Conservation (phyloP, 179 eudicot genomes). For the Silene coronaria region DNA sequence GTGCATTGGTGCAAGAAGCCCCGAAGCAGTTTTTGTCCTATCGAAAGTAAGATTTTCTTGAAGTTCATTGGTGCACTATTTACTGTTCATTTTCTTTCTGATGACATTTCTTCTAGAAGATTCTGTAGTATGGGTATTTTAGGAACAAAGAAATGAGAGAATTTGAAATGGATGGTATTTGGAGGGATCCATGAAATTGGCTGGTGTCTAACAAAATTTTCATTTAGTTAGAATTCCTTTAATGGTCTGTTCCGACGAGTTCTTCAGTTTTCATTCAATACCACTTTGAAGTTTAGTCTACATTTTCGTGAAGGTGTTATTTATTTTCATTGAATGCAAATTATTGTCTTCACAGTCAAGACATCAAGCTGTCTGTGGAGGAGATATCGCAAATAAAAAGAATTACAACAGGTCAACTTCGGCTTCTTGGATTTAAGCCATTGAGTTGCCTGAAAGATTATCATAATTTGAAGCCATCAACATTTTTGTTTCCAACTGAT, state of each 20-base stretch:
- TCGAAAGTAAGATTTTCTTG: conserved; percentile 49
- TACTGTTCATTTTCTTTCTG: background rate
- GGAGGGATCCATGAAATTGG: background rate
- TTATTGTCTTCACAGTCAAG: conserved; percentile 47
- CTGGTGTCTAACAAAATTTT: background rate
- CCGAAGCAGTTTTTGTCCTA: conserved; percentile 64
- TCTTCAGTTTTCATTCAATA: background rate
- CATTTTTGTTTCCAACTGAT: conserved; percentile 86
- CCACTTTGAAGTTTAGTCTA: background rate
- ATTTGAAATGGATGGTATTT: background rate
- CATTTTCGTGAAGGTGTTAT: background rate
- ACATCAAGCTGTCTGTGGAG: conserved; percentile 52
- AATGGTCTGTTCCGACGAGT: background rate
- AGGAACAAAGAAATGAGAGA: background rate
- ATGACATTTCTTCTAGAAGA: background rate
- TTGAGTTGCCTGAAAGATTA: conserved; percentile 77
- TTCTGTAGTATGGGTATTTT: background rate
- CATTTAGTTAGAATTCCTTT: background rate
- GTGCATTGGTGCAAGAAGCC: conserved; percentile 68
- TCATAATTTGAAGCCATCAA: conserved; percentile 91
- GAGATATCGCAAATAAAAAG: conserved; percentile 82
- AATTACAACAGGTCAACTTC: conserved; percentile 68
- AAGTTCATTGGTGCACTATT: background rate
- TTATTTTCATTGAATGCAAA: background rate
- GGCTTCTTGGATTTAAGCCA: conserved; percentile 96